Conservation (phyloP, 108 stramenopile species). For the Licmophora abbreviata region DNA sequence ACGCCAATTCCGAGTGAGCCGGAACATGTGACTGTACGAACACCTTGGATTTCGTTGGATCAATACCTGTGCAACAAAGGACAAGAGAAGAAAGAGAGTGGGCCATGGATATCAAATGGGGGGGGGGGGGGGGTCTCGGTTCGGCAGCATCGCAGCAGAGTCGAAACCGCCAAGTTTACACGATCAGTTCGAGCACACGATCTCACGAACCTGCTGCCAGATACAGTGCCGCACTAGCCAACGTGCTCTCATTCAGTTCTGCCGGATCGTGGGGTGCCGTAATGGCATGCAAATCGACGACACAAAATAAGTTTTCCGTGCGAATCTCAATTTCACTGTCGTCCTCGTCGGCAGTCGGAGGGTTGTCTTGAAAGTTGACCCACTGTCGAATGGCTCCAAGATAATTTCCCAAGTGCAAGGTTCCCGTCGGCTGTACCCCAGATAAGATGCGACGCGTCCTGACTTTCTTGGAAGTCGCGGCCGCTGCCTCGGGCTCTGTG, state of each 20-base stretch:
- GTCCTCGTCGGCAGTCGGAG: slow-evolving; percentile 41
- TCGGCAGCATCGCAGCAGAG: no score
- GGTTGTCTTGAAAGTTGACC: slow-evolving; percentile 88
- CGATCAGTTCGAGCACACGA: slow-evolving; percentile 2
- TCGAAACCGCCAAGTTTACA: not conserved
- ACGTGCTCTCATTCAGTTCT: slow-evolving; percentile 68
- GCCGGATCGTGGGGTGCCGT: slow-evolving; percentile 95
- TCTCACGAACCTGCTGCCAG: slow-evolving; percentile 74
- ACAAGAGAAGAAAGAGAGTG: not conserved
- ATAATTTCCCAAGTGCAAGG: slow-evolving; percentile 97
- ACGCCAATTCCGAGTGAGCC: slow-evolving; percentile 95
- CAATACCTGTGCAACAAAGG: slow-evolving; percentile 59
- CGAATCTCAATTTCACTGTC: slow-evolving; percentile 21
- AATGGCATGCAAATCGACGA: slow-evolving; percentile 99
- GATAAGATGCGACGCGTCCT: slow-evolving; percentile 73
- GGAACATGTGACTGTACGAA: slow-evolving; percentile 95
- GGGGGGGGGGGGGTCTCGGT: no score
- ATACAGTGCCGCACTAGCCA: slow-evolving; percentile 82
- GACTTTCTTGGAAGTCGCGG: slow-evolving; percentile 17
- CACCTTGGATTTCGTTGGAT: slow-evolving; percentile 78
- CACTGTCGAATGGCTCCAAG: slow-evolving; percentile 96
- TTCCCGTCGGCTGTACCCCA: slow-evolving; percentile 98
- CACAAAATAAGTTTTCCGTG: slow-evolving; percentile 94
- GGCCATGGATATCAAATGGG: no score
- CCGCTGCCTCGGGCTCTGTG: slow-evolving; percentile 4